Evolutionary conservation across 768 basidiomycete species (phyloP).

Genomic region (Tylopilus plumbeoviolaceoides): DNA sequence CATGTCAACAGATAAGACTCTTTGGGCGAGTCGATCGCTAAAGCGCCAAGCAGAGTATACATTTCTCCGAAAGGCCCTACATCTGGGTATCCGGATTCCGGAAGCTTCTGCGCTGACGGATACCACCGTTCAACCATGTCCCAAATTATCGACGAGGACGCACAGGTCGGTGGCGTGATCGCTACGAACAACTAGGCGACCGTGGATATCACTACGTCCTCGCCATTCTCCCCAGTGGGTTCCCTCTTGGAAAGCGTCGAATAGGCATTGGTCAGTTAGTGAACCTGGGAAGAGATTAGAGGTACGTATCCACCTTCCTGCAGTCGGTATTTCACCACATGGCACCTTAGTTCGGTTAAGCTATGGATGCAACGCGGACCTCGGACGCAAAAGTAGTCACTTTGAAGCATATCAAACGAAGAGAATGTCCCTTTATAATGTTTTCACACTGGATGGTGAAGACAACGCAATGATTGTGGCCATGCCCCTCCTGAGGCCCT

Average conservation of each 20-base stretch:
- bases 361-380: background rate
- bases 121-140: no score
- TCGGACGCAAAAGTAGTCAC: background rate
- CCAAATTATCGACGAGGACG: no score
- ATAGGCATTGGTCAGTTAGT: background rate
- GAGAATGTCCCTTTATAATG: background rate
- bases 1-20: no score
- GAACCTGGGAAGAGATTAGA: background rate
- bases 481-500: background rate
- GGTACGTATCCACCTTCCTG: background rate
- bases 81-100: no score
- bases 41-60: no score
- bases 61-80: no score
- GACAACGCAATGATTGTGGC: background rate
- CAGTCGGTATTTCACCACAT: background rate
- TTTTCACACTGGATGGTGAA: background rate
- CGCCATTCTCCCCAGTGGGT: background rate
- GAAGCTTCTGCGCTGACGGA: no score
- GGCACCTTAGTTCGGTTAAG: background rate
- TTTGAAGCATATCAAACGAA: background rate
- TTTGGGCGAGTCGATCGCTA: no score
- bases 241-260: background rate
- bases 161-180: background rate
- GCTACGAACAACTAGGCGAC: background rate
- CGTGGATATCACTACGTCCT: background rate